phyloP scores from a whole-genome alignment of 208 protist species.

The Leishmania mexicana region DNA sequence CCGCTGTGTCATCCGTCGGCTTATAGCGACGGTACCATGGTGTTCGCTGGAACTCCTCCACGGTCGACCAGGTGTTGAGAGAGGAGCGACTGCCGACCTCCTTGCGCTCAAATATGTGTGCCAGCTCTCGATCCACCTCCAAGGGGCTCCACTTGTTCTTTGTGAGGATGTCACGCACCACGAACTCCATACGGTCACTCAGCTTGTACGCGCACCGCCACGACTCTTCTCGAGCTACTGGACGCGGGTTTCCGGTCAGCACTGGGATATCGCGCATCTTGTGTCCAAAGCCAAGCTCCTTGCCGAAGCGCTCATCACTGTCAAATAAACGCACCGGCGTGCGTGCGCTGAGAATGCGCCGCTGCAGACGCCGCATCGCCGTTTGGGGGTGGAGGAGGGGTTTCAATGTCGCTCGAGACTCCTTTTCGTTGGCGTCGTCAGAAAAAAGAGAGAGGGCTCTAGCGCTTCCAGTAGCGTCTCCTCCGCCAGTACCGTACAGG shows the following conservation, averaged over 20 bases:
- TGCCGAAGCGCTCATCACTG: conserved; percentile 65
- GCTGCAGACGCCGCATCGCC: conserved; percentile 17
- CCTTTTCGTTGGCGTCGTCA: not conserved
- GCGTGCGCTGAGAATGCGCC: conserved; percentile 6
- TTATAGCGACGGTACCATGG: conserved; percentile 90
- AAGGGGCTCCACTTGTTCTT: conserved; percentile 61
- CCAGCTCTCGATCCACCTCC: conserved; percentile 80
- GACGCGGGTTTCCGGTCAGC: conserved; percentile 84
- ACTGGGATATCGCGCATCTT: conserved; percentile 90
- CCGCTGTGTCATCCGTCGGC: conserved; percentile 76
- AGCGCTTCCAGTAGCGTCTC: not conserved
- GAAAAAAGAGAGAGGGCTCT: not conserved
- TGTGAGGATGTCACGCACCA: conserved; percentile 72
- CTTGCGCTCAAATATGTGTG: conserved; percentile 84
- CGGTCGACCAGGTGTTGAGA: conserved; percentile 85
- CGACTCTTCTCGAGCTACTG: conserved; percentile 71
- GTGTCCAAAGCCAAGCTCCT: conserved; percentile 84
- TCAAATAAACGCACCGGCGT: conserved; percentile 51
- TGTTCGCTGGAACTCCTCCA: conserved; percentile 91
- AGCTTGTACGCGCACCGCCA: conserved; percentile 87
- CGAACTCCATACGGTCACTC: conserved; percentile 85
- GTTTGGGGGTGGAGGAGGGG: not conserved
- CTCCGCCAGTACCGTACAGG: not conserved
- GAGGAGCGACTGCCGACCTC: conserved; percentile 62
- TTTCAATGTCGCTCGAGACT: not conserved